phyloP scores from a whole-genome alignment of 2,329 filamentous ascomycete genomes.

The Teratosphaeria destructans region DNA sequence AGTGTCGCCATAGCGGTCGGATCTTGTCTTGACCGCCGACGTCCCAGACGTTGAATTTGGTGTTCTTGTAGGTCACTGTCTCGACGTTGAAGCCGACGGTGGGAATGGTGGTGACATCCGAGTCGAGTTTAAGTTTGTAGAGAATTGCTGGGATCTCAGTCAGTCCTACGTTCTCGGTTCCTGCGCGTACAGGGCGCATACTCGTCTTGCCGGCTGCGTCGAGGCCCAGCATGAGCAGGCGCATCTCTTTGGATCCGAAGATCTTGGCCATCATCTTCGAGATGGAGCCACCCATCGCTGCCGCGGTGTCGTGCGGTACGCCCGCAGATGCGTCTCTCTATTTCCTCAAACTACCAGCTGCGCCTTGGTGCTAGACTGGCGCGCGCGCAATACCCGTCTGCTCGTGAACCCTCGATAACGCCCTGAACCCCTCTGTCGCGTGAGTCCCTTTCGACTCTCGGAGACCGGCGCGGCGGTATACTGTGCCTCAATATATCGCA shows the following conservation, averaged over 20 bases:
- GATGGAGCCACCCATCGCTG: slow-evolving; percentile 70
- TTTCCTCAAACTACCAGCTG: neutral
- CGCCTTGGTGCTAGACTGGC: neutral
- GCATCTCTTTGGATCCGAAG: slow-evolving; percentile 98
- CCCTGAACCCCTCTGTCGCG: neutral
- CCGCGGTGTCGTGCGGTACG: neutral
- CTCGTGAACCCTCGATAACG: neutral
- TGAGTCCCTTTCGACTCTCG: neutral
- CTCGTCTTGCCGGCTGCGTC: slow-evolving; percentile 97
- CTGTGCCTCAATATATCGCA: neutral
- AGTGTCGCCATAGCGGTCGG: slow-evolving; percentile 97
- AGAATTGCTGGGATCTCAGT: slow-evolving; percentile 58
- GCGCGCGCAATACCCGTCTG: neutral
- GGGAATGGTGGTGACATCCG: slow-evolving; percentile 98
- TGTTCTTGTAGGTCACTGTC: slow-evolving; percentile 99
- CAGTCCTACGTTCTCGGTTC: neutral
- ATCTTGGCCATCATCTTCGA: slow-evolving; percentile 98
- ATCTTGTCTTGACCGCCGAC: slow-evolving; percentile 99
- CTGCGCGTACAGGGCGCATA: slow-evolving; percentile 22
- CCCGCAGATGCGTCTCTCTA: neutral
- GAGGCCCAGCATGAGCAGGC: slow-evolving; percentile 90
- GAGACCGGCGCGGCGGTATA: neutral
- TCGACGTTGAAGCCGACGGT: slow-evolving; percentile 99
- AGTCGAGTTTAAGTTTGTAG: slow-evolving; percentile 99
- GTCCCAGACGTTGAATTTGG: slow-evolving; percentile 99